Evolutionary conservation across 1,284 basidiomycete species (phyloP).

Genomic region (Erythrobasidium hasegawianum): DNA sequence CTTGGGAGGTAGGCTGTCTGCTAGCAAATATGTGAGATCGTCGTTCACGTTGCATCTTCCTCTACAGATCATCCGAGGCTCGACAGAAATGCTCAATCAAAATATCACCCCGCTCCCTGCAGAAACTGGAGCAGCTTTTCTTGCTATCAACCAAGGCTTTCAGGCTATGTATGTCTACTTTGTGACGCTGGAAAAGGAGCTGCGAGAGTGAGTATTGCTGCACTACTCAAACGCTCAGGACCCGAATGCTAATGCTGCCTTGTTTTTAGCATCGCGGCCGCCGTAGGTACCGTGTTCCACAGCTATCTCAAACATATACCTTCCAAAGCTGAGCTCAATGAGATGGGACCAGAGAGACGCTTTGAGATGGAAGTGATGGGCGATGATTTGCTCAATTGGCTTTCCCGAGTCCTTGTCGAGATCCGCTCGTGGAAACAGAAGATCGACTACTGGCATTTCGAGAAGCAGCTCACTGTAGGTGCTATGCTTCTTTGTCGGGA

Average conservation of each 20-base stretch:
- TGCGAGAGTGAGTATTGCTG: conserved; percentile 2
- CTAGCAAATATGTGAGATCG: too few species aligned
- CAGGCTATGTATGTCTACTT: conserved; percentile 1
- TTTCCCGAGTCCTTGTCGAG: neutral
- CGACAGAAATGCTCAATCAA: conserved; percentile 1
- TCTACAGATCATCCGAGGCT: conserved; percentile 2
- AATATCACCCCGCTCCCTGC: neutral
- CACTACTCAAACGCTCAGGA: neutral
- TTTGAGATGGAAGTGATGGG: neutral
- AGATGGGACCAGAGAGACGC: conserved; percentile 6
- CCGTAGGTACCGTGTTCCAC: neutral
- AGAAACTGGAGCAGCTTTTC: neutral
- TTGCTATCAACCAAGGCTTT: conserved; percentile 1
- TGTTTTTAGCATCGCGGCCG: conserved; percentile 7
- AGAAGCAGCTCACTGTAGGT: conserved; percentile 7
- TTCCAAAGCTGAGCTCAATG: conserved; percentile 1
- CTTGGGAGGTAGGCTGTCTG: neutral
- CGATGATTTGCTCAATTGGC: conserved; percentile 10
- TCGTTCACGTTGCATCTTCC: too few species aligned
- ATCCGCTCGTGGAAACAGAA: neutral
- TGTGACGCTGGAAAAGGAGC: neutral
- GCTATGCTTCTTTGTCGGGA: too few species aligned
- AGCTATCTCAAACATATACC: neutral
- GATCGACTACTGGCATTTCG: conserved; percentile 1
- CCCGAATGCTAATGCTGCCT: neutral